These are phyloP conservation scores for Colletotrichum melonis DNA, from an alignment of 2,329 filamentous ascomycete species.

Conservation along the genomic window DNA sequence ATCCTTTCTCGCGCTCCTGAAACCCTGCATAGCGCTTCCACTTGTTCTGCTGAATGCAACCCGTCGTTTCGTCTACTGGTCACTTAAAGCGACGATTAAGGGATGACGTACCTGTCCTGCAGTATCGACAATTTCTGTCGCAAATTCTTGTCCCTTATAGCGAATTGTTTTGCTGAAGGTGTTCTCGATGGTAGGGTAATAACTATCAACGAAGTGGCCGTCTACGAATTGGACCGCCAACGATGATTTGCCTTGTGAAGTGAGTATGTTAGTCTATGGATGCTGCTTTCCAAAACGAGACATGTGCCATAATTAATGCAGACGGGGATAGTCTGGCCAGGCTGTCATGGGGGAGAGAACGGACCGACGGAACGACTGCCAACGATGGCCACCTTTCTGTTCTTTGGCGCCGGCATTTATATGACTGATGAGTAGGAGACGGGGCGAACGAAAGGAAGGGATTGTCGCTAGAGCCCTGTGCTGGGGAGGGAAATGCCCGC, in stretches of 20 bases:
- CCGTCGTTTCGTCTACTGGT: not conserved
- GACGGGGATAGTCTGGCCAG: not conserved
- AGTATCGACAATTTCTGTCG: slow-evolving; percentile 98
- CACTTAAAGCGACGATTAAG: too few relatives aligned
- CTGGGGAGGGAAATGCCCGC: not conserved
- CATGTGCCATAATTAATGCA: not conserved
- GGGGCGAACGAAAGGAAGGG: not conserved
- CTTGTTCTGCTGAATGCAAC: not conserved
- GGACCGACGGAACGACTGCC: slow-evolving; percentile 87
- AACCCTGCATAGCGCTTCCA: not conserved
- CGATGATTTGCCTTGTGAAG: slow-evolving; percentile 86
- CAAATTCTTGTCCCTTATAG: slow-evolving; percentile 91
- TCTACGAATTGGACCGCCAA: slow-evolving; percentile 97
- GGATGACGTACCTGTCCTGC: slow-evolving; percentile 80
- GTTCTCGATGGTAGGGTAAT: slow-evolving; percentile 99
- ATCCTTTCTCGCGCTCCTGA: not conserved
- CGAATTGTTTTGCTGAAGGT: slow-evolving; percentile 97
- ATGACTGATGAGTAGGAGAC: not conserved
- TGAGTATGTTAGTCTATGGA: not conserved
- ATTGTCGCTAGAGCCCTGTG: not conserved
- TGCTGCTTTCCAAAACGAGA: not conserved
- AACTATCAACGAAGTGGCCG: slow-evolving; percentile 97
- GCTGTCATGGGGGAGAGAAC: slow-evolving; percentile 38
- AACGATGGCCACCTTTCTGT: slow-evolving; percentile 95
- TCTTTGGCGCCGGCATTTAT: slow-evolving; percentile 79